phyloP scores from a whole-genome alignment of 768 basidiomycete genomes.

The Mycena venus region DNA sequence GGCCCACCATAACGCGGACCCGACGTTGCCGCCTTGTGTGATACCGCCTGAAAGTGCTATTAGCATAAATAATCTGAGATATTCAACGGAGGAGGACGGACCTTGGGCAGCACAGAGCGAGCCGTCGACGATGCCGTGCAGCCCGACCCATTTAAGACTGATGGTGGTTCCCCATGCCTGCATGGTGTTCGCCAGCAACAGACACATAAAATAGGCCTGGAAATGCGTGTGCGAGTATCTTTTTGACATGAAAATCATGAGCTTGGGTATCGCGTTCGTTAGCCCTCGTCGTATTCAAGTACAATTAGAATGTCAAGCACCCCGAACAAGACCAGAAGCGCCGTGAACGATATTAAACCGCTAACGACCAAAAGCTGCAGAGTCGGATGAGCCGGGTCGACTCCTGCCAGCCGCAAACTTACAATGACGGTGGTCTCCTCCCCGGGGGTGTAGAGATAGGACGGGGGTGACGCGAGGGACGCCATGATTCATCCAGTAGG shows the following conservation, averaged over 20 bases:
- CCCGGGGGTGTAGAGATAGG: not conserved
- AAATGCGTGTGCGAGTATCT: slow-evolving; percentile 35
- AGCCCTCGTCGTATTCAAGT: not conserved
- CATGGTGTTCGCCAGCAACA: slow-evolving; percentile 37
- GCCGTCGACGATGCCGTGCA: slow-evolving; percentile 13
- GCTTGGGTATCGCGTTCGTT: not conserved
- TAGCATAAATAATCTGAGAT: not conserved
- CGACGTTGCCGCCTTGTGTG: slow-evolving; percentile 52
- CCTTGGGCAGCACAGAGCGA: slow-evolving; percentile 34
- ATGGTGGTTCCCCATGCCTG: slow-evolving; percentile 32
- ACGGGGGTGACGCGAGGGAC: not conserved
- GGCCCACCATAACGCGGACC: slow-evolving; percentile 52
- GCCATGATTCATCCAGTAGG: slow-evolving; percentile 23
- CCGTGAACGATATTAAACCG: slow-evolving; percentile 32
- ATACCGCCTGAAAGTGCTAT: slow-evolving; percentile 41
- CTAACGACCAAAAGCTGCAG: slow-evolving; percentile 28
- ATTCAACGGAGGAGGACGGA: not conserved
- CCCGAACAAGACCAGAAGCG: slow-evolving; percentile 28
- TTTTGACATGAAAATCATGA: slow-evolving; percentile 20
- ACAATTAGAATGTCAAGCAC: slow-evolving; percentile 8
- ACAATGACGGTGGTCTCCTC: slow-evolving; percentile 25
- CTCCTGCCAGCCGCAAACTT: not conserved
- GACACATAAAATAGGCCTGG: slow-evolving; percentile 35
- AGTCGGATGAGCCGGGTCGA: not conserved
- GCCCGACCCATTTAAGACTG: slow-evolving; percentile 35